A percentile compares a stretch with the other conserved stretches of the same genome.
Conservation (phyloP, 2,329 filamentous ascomycete species). For the Trichoderma sp. region DNA sequence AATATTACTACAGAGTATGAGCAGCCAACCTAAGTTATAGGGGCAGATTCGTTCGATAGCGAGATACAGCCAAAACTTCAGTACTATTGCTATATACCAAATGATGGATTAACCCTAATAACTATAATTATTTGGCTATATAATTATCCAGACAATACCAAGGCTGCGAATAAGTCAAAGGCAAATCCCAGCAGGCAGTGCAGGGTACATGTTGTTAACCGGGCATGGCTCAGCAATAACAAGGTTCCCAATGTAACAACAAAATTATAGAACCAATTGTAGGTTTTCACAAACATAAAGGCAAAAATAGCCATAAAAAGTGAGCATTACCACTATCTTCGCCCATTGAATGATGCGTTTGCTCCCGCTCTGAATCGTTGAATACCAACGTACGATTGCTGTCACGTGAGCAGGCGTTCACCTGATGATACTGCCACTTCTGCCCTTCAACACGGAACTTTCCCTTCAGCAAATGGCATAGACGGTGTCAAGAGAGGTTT, state of each 20-base stretch:
- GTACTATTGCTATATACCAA: neutral
- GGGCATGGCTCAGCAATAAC: neutral
- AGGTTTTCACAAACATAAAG: neutral
- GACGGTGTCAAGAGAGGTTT: neutral
- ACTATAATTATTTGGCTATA: too few relatives aligned
- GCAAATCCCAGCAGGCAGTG: neutral
- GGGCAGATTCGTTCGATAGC: neutral
- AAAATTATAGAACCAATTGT: neutral
- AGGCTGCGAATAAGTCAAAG: neutral
- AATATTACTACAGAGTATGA: neutral
- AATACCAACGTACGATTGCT: neutral
- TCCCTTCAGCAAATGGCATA: neutral
- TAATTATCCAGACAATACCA: too few relatives aligned
- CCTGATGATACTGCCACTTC: constrained; percentile 10
- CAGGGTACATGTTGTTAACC: neutral
- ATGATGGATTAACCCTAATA: neutral
- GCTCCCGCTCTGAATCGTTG: neutral
- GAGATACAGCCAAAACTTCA: neutral
- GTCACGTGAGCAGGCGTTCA: constrained; percentile 23
- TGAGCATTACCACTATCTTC: neutral
- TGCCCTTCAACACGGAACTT: neutral
- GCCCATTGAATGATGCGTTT: neutral
- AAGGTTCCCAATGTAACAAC: neutral
- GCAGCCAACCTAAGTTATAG: neutral
- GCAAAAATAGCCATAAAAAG: neutral